Conservation (phyloP, 2,329 filamentous ascomycete species). For the Scleromitrula shiraiana region DNA sequence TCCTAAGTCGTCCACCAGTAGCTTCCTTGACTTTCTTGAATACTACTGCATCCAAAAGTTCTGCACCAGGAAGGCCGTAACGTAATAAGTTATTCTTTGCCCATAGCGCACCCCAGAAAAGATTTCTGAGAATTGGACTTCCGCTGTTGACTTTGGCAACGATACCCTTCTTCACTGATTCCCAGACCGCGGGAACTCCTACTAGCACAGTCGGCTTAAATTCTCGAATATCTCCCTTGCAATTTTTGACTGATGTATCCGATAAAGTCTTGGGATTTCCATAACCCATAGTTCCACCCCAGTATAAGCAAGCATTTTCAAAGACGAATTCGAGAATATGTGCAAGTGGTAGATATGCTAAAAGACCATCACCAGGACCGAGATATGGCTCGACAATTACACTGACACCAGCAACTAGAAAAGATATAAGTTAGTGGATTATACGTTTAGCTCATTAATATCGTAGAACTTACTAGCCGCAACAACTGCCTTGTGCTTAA, state of each 20-base stretch:
- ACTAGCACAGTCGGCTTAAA: conserved; percentile 83
- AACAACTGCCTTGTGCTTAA: conserved; percentile 76
- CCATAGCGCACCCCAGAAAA: conserved; percentile 65
- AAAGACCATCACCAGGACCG: conserved; percentile 65
- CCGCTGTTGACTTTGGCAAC: conserved; percentile 59
- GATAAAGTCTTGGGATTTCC: conserved; percentile 83
- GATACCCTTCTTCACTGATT: conserved; percentile 93
- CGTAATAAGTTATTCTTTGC: conserved; percentile 52
- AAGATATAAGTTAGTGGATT: neutral
- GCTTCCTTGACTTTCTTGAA: conserved; percentile 89
- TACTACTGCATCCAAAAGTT: conserved; percentile 69
- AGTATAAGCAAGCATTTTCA: conserved; percentile 81
- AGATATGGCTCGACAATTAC: conserved; percentile 70
- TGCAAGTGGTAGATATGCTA: conserved; percentile 87
- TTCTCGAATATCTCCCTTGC: conserved; percentile 86
- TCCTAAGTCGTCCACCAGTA: conserved; percentile 79
- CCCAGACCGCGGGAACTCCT: conserved; percentile 94
- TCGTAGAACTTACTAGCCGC: conserved; percentile 69
- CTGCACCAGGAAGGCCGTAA: conserved; percentile 55
- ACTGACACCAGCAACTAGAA: conserved; percentile 66
- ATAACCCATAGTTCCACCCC: conserved; percentile 88
- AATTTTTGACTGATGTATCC: conserved; percentile 78
- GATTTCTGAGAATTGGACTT: conserved; percentile 59
- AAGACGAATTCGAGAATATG: conserved; percentile 96
- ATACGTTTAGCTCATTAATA: conserved; percentile 32